A percentile compares a stretch with the other conserved stretches of the same genome.
phyloP scores from a whole-genome alignment of 1,139 yeast species.

The Pichia sp. region DNA sequence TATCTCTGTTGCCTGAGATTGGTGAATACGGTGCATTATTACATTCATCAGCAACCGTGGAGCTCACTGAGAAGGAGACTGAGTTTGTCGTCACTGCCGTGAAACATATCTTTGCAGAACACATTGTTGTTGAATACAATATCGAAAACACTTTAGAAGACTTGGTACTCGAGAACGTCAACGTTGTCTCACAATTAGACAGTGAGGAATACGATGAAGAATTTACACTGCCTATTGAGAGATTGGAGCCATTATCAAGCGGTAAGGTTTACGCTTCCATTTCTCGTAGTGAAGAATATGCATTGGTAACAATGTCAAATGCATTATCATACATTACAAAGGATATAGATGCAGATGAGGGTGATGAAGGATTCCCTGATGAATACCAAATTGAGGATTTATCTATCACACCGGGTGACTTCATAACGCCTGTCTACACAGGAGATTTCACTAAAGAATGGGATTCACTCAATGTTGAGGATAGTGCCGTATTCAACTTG shows the following conservation, averaged over 20 bases:
- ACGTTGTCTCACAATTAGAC: constrained; percentile 60
- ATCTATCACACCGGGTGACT: constrained; percentile 75
- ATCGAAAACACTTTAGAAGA: constrained; percentile 81
- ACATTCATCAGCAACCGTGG: constrained; percentile 60
- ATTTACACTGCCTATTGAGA: constrained; percentile 67
- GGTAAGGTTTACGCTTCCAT: constrained; percentile 80
- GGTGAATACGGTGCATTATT: constrained; percentile 65
- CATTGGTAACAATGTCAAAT: constrained; percentile 44
- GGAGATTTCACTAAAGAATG: constrained; percentile 70
- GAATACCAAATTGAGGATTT: constrained; percentile 87
- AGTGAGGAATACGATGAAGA: constrained; percentile 52
- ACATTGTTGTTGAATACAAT: constrained; percentile 78
- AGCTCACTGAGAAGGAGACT: constrained; percentile 86
- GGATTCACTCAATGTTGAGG: constrained; percentile 64
- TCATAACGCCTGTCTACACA: constrained; percentile 67
- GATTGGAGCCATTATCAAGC: constrained; percentile 60
- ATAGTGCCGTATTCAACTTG: constrained; percentile 52
- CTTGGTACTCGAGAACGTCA: constrained; percentile 68
- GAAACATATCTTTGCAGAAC: constrained; percentile 72
- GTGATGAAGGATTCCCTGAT: constrained; percentile 87
- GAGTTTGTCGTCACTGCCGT: constrained; percentile 85
- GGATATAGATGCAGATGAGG: constrained; percentile 68
- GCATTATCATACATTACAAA: constrained; percentile 69
- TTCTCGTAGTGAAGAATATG: constrained; percentile 30
- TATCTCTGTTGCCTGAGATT: constrained; percentile 63